A percentile compares a stretch with the other conserved stretches of the same genome.
Evolutionary conservation across 345 rosid genomes (phyloP).

Genomic region (Lumnitzera racemosa): DNA sequence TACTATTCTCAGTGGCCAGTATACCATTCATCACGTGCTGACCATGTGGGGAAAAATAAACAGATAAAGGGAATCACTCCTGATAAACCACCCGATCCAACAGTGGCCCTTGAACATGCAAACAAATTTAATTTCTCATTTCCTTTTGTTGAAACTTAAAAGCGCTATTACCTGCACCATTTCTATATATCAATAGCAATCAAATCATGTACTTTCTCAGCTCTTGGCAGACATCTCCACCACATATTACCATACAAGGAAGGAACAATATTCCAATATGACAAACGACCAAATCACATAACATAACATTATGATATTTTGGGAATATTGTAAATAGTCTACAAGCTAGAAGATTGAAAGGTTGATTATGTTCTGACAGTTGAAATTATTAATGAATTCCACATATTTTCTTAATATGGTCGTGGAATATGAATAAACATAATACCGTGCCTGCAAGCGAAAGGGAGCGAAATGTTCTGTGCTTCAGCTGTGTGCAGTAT

Average conservation of each 20-base stretch:
- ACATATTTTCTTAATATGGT: conserved; percentile 4
- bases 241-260: too few species aligned
- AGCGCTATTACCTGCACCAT: not conserved
- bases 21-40: not conserved
- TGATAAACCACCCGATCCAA: not conserved
- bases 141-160: not conserved
- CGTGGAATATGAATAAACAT: not conserved
- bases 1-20: not conserved
- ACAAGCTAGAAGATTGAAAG: not conserved
- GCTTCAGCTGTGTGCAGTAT: conserved; percentile 89
- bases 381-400: not conserved
- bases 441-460: conserved; percentile 98
- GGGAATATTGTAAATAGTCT: too few species aligned
- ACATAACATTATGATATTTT: not conserved
- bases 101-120: not conserved
- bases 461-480: conserved; percentile 76
- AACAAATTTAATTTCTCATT: not conserved
- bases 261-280: too few species aligned
- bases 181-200: too few species aligned
- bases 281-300: not conserved
- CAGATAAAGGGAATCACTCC: not conserved
- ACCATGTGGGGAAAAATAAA: not conserved
- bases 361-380: not conserved
- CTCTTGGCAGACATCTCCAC: too few species aligned
- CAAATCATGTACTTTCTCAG: too few species aligned